A percentile compares a stretch with the other conserved stretches of the same genome.
phyloP scores from a whole-genome alignment of 1,284 basidiomycete species.

The Rhodotorula sp. region DNA sequence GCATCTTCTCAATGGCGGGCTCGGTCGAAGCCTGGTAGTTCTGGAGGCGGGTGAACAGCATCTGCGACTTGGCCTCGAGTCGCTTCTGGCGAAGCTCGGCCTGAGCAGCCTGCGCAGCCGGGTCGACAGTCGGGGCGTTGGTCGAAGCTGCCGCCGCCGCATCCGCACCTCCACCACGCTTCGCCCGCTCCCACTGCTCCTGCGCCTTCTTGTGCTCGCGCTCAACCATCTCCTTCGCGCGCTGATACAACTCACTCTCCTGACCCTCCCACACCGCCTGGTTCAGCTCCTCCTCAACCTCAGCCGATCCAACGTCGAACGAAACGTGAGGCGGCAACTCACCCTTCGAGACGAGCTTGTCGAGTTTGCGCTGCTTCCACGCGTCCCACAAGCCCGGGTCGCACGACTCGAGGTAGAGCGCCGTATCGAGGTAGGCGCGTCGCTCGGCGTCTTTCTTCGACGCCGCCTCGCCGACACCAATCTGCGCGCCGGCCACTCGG shows the following conservation, averaged over 20 bases:
- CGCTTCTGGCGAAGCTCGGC: not conserved
- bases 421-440: constrained; percentile 81
- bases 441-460: constrained; percentile 75
- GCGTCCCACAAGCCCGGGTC: constrained; percentile 76
- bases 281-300: constrained; percentile 69
- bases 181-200: constrained; percentile 30
- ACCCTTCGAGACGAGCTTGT: constrained; percentile 47
- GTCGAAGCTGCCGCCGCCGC: not conserved
- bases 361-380: constrained; percentile 53
- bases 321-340: constrained; percentile 56
- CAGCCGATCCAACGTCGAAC: constrained; percentile 47
- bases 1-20: constrained; percentile 65
- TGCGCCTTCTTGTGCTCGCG: constrained; percentile 29
- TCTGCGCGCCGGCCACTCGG: constrained; percentile 71
- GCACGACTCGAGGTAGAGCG: constrained; percentile 77
- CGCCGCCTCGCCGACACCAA: constrained; percentile 69
- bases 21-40: constrained; percentile 60
- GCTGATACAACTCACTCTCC: constrained; percentile 55
- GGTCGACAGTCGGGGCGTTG: not conserved
- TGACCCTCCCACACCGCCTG: constrained; percentile 69
- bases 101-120: not conserved
- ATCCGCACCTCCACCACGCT: not conserved
- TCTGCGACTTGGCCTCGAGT: constrained; percentile 60
- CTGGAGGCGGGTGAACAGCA: constrained; percentile 59
- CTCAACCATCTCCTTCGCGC: constrained; percentile 45